Evolutionary conservation across 805 yeast genomes (phyloP), one percentile per base, ranked within the genome.

Genomic region (Kockiozyma suomiensis): DNA sequence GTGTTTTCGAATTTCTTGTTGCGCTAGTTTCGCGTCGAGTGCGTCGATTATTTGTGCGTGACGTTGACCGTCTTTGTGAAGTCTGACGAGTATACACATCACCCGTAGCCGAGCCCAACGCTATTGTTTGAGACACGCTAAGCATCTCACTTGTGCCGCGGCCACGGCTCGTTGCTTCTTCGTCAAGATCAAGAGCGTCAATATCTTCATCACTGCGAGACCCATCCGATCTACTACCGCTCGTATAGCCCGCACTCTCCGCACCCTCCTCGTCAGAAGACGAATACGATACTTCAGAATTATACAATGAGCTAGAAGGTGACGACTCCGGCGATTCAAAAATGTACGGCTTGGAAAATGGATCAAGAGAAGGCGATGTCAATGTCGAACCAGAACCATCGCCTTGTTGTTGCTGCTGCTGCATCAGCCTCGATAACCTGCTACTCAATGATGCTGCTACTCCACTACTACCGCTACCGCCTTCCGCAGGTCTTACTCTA

Each of bases 251-350:
- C 21, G 15, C 54, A 13, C 43, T 49, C 23, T 46, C 53, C 25
- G 37, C 56, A 13, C 50, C 55, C 12, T 47, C 32, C 21, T 41
- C 59, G 13, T 51, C 54, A 2, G 64, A 56, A 8, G 55, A 56
- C 19, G 56, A 53, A 23, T 23, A 53, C 17, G 59, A 52, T 13
- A 35, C 48, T 2, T 48, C 49, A 1, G 64, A 56, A 21, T 35
- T 50, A 33, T 54, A 48, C 28, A 17, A 40, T 13, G 64, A 61
- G 33, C 59, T 56, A 7, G 53, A 15, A 15, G 57, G 55, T 13
- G 60, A 58, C 46, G 56, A 28, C 13, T 57, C 60, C 13, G 62
- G 60, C 26, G 59, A 56, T 7, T 60, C 58, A 21, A 41, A 50
- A 15, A 40, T 35, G 28, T 55, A 60, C 41, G 43, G 53, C 40